Evolutionary conservation across 371 early-diverging fungal species (phyloP), one percentile per base, ranked within the genome.

Genomic region (Lichtheimia corymbifera): DNA sequence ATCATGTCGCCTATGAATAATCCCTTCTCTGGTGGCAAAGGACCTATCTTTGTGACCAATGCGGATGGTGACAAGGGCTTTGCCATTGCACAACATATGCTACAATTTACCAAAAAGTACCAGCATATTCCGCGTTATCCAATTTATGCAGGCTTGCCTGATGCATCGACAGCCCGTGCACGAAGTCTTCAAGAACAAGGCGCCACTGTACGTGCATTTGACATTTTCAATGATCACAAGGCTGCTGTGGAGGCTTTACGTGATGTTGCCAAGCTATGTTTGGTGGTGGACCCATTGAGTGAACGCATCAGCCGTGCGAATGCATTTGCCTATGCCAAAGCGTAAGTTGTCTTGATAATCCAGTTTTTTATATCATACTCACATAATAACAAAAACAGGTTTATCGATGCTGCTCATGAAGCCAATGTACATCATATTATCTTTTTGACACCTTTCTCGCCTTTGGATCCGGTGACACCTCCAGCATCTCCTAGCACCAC

Each of bases 21-120:
- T 28, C 35, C 35, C 35, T 35, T 35, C 35, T 47, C 42, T 22
- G 30, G 40, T 41, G 77, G 77, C 45, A 78, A 74, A 55, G 77
- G 80, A 15, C 69, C 75, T 24, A 80, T 80, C 53, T 80, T 75
- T 59, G 77, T 80, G 6, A 72, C 80, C 42, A 75, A 77, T 35
- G 67, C 80, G 20, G 80, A 80, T 60, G 77, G 80, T 20, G 73
- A 77, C 51, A 80, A 80, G 58, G 80, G 80, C 18, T 64, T 69
- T 50, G 72, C 73, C 28, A 73, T 80, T 51, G 72, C 75, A 28
- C 73, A 76, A 57, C 75, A 72, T 24, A 60, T 80, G 43, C 52
- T 80, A 11, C 65, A 80, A 22, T 60, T 80, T 17, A 70, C 75
- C n/a, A 53, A 62, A 20, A 65, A 71, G 49, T 70, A 80, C 54